Evolutionary conservation across 1,284 basidiomycete genomes (phyloP), one percentile per base, ranked within the genome.

Genomic region (Peniophora sp.): DNA sequence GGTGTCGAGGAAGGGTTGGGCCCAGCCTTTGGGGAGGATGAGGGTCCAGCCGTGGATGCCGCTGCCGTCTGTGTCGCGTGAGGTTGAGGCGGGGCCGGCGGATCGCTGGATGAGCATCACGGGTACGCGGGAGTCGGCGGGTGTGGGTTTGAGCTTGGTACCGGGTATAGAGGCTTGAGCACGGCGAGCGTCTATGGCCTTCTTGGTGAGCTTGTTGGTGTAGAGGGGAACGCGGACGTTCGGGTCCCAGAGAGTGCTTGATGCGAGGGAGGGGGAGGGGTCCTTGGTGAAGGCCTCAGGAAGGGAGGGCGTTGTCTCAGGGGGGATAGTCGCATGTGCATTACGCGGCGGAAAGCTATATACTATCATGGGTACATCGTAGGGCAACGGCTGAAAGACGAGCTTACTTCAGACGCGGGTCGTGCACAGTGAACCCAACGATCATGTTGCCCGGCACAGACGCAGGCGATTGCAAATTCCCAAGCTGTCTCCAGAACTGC

Each of bases 21-120:
- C 75, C 92, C 92, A 97, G 9, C 90, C 90, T 1, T 86, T 73
- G 1, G 94, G 93, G 27, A 95, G 66, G 23, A 95, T 70, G 3
- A 97, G 68, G 1, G 83, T 91, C 85, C 87, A 96, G 34, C 92
- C 92, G 58, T 93, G 82, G 32, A 91, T 70, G 0, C 75, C 68
- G 54, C 67, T 57, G n/a, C n/a, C n/a, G n/a, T n/a, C n/a, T n/a
- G n/a, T n/a, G 37, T 52, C 48, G 24, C 57, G 55, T 37, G 49
- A 66, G 15, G 58, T 57, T 3, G 52, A 49, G 34, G 22, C 10
- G 65, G 60, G 24, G 57, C 54, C 48, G 64, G 43, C 35, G 1
- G 87, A 85, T n/a, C 79, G 79, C 64, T 92, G 89, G 10, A 95
- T 77, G 35, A 97, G 74, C 32, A 97, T 67, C 44, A 93, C 66